Evolutionary conservation across 2,329 filamentous ascomycete genomes (phyloP), one percentile per base, ranked within the genome.

Genomic region (Colletotrichum lindemuthianum): DNA sequence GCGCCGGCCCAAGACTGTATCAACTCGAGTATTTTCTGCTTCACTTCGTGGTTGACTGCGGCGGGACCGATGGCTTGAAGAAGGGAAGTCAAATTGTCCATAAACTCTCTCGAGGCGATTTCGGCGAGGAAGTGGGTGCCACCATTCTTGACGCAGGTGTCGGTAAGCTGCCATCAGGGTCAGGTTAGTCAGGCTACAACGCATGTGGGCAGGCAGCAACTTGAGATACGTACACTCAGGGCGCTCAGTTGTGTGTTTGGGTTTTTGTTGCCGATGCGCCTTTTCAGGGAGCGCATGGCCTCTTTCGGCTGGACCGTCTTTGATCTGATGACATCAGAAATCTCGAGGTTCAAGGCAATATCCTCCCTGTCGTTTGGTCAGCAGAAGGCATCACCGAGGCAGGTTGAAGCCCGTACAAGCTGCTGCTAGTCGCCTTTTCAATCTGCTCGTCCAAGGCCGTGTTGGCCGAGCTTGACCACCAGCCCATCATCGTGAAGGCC

Each of bases 131-230:
- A 99, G 79, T 99, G 96, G 43, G 91, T 87, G 70, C 96, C 96
- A 65, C 96, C 96, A 82, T 99, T 99, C 82, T 99, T 99, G 67
- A 98, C 93, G 76, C 96, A 99, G 1, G 96, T 98, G 81, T 99
- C 96, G 69, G 94, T 97, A 72, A 99, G 90, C 93, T 88, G 87
- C 90, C 37, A 54, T 47, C 40, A 15, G 13, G 36, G 58, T 65
- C 47, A 65, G 63, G 47, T 57, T 79, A 67, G 58, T 47, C 44
- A 51, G 45, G 32, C 43, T 15, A 43, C 41, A 43, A 13, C 13
- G 13, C 41, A 43, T 55, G 24, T 32, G 63, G 70, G 66, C 58
- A 69, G 58, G 51, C 63, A 65, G 45, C 58, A 52, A 36, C 15
- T 34, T 33, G 37, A 49, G 16, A 16, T 34, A 67, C 81, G 64